A percentile compares a stretch with the other conserved stretches of the same genome.
Evolutionary conservation across 164 flowering plant species (phyloP).

Genomic region (Nelumbo lutea): DNA sequence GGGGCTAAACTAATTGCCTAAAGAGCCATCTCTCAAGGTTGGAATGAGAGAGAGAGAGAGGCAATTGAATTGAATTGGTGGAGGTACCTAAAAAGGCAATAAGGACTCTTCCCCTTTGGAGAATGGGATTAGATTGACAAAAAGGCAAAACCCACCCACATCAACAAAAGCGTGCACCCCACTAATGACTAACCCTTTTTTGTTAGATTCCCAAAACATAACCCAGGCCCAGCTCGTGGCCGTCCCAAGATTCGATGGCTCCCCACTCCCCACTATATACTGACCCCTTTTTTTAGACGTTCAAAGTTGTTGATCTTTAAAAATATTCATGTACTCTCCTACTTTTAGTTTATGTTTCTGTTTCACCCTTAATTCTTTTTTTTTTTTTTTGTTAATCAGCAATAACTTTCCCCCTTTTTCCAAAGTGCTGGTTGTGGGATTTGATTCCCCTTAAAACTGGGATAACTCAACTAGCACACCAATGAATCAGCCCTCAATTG

Average conservation of each 20-base stretch:
- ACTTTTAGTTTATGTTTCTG: too few species aligned
- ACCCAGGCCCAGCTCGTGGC: conserved; percentile 27
- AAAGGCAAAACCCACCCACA: conserved; percentile 6
- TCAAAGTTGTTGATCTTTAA: background rate
- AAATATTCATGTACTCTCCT: background rate
- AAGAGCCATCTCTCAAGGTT: background rate
- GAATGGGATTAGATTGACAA: background rate
- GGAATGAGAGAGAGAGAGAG: background rate
- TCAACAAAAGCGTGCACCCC: conserved; percentile 21
- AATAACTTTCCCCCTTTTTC: too few species aligned
- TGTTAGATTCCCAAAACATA: conserved; percentile 21
- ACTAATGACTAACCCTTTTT: conserved; percentile 25
- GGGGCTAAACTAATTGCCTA: background rate
- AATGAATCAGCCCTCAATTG: too few species aligned
- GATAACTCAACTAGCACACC: too few species aligned
- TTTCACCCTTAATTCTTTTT: too few species aligned
- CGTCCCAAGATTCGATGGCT: conserved; percentile 47
- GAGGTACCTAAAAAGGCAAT: background rate
- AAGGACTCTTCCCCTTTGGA: background rate
- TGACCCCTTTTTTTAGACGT: conserved; percentile 12
- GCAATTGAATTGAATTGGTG: background rate
- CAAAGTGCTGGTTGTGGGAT: too few species aligned
- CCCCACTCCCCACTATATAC: conserved; percentile 25
- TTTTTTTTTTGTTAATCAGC: too few species aligned
- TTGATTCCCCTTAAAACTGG: too few species aligned